Evolutionary conservation across 2,329 filamentous ascomycete genomes (phyloP), one percentile per base, ranked within the genome.

Genomic region (Elsinoe arachidis): DNA sequence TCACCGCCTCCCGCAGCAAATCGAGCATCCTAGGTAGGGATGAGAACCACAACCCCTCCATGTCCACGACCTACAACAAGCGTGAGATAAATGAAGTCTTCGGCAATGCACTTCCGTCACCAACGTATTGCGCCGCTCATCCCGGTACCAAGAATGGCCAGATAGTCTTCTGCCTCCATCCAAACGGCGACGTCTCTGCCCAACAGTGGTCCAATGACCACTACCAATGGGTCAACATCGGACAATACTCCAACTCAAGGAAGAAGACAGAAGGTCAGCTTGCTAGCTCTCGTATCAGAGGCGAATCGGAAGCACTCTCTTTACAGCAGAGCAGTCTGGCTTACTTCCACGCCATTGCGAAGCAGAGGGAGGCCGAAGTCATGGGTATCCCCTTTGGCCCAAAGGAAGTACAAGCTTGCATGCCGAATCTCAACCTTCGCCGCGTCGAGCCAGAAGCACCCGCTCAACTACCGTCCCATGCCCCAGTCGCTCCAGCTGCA

Each of bases 111-210:
- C 66, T 77, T 2, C 73, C 74, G n/a, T 68, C 72, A 15, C 69
- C 70, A 4, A 70, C 72, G 14, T 71, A 66, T 58, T 67, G 77
- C 21, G 65, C 67, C 4, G 56, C 62, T 19, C 66, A 61, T 21
- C 55, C 60, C 14, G 72, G 72, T 23, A 59, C 59, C 17, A 66
- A 68, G 26, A 67, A 76, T 51, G 74, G 74, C 7, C 69, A 76
- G 58, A 65, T 77, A 15, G 67, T 72, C 12, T 77, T 77, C 64
- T 70, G 75, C 33, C 70, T 73, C 51, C 74, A 78, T 61, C 74
- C 74, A 0, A 77, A 76, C 58, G 70, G 73, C 47, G 74, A 77
- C 57, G 68, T 77, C 3, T 72, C 73, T 23, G 75, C 75, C 1
- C 75, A 77, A 55, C 72, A 76, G 59, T 78, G 76, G 76, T 73